Base-by-base conservation (phyloP, 2,329 filamentous ascomycete genomes). In the Colletotrichum karsti region DNA sequence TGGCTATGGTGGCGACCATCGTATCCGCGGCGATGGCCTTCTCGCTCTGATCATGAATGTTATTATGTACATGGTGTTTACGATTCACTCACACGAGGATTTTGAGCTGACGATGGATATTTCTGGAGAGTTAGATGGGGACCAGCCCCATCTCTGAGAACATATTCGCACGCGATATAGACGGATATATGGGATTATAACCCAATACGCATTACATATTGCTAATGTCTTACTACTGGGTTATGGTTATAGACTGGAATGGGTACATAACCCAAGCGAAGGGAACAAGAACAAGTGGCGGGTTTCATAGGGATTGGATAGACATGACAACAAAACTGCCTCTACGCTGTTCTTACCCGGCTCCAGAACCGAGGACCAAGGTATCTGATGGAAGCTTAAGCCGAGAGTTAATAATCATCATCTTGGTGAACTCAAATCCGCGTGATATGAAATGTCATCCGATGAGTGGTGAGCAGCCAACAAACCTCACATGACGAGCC, bases 101-200 rank as follows among this genome's bases (percentile, higher is more conserved):
- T n/a, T n/a, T 35, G 33, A 48, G n/a, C 18, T 15, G n/a, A 24
- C 5, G 35, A 6, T 30, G n/a, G 24, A 30, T 22, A 54, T 8
- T n/a, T 41, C 20, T 33, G 37, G 26, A 18, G 41, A 4, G 15
- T 37, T 4, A 8, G 10, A 33, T 7, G 35, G 24, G n/a, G 18
- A 51, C 48, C 20, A 50, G 58, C 18, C 22, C 53, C 18, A 24
- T 13, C 26, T 6, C 9, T n/a, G 15, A n/a, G 4, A 20, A 41
- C 15, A 42, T 8, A 50, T 26, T 13, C 42, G 13, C 15, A 13
- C 26, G 48, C 41, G 22, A 50, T 13, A 42, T 56, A 63, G 42
- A 63, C 51, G 64, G 22, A 44, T n/a, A 41, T 42, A 64, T 26
- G 46, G 44, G 57, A 51, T 28, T 8, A 51, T 15, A 35, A 30